Base-by-base conservation (phyloP, 2,329 filamentous ascomycete genomes). In the Penicillium nordicum region DNA sequence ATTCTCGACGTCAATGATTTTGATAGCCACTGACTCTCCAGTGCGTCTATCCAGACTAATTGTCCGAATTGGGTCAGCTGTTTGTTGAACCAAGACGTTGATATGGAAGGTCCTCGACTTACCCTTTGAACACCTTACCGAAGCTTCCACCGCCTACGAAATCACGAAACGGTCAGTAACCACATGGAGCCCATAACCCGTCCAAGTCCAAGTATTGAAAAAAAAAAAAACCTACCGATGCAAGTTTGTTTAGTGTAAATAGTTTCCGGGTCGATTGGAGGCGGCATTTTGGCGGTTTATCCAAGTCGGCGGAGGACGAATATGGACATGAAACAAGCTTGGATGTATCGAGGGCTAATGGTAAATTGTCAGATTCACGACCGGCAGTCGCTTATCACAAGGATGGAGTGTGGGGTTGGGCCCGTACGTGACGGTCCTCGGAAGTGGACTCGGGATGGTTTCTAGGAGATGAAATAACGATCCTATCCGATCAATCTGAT, bases 51-150 rank as follows among this genome's bases (percentile, higher is more conserved):
- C 93, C 63, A 97, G 90, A 57, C 89, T 94, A n/a, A 18, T 32
- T 29, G 65, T 25, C 21, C 41, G 27, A 50, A 4, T 25, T 12
- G 12, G 21, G 42, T 65, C 37, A 63, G 57, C 43, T 29, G 42
- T n/a, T 30, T 40, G 5, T 47, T 16, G 44, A 53, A 36, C 18
- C 21, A 59, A 44, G 55, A 23, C 0, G n/a, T 27, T 27, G 12
- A 6, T 25, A 50, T 36, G 40, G 38, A 58, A 34, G 29, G 49
- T 44, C 43, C 6, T 40, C 12, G 38, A 71, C 78, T 58, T 81
- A 92, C 90, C 94, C 94, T 83, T 97, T 97, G 83, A 93, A 99
- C 60, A 99, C 94, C 77, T 95, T 96, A 70, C 94, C 94, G 78
- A 99, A 99, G 76, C 93, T 97, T 59, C 94, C 94, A 66, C 94